phyloP scores from a whole-genome alignment of 805 yeast genomes.

The Kuraishia hungarica region DNA sequence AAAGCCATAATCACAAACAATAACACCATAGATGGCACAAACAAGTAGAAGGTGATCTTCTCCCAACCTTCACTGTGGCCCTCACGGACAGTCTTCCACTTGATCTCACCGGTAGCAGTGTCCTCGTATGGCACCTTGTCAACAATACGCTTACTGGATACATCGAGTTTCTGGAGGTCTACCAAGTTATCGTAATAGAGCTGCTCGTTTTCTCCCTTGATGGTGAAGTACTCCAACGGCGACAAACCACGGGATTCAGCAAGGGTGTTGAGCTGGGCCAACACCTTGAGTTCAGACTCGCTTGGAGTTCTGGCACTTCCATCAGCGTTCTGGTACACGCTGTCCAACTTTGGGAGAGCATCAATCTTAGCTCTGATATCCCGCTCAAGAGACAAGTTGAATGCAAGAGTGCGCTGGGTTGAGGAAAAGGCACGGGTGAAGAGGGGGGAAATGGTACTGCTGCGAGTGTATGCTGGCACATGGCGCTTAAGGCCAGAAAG shows the following conservation, averaged over 20 bases:
- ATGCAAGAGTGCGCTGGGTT: constrained; percentile 12
- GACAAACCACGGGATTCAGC: constrained; percentile 49
- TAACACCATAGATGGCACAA: constrained; percentile 60
- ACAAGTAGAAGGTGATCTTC: constrained; percentile 57
- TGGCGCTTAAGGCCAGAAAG: neutral
- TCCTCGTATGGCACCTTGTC: constrained; percentile 83
- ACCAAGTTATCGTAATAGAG: constrained; percentile 53
- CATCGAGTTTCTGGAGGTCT: constrained; percentile 49
- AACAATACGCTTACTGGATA: constrained; percentile 54
- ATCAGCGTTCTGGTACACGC: constrained; percentile 65
- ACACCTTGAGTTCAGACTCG: constrained; percentile 62
- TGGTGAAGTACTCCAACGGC: constrained; percentile 31
- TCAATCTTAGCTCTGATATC: constrained; percentile 57
- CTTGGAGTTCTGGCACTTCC: constrained; percentile 65
- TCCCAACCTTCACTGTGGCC: constrained; percentile 82
- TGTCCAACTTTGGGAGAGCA: constrained; percentile 53
- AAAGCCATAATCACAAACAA: constrained; percentile 43
- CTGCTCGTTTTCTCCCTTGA: constrained; percentile 42
- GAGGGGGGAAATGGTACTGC: neutral
- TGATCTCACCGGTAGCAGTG: constrained; percentile 66
- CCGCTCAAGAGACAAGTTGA: constrained; percentile 43
- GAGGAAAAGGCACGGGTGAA: constrained; percentile 8
- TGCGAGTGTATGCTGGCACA: neutral
- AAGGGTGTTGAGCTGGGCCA: constrained; percentile 62
- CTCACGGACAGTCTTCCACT: constrained; percentile 72